Evolutionary conservation across 331 rosid genomes (phyloP), one percentile per base, ranked within the genome.

Genomic region (Telfairia occidentalis): DNA sequence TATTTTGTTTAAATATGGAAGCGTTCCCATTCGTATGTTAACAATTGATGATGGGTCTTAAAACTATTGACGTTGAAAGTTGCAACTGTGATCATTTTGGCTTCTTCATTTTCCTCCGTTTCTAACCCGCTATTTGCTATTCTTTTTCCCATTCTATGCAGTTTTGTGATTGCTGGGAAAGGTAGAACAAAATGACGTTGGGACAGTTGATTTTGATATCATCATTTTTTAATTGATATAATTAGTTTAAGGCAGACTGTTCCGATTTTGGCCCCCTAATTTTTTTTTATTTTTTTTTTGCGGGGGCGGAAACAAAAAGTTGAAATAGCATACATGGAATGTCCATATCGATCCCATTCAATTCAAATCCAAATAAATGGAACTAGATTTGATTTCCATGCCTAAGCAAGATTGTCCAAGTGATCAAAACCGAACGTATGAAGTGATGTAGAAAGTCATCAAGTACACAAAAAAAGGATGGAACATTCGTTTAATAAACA

Each of bases 401-500:
- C 30, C 21, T n/a, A 26, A 40, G 52, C 54, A 69, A 24, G 23
- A 23, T 23, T 24, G 53, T 26, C 50, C 53, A 63, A 35, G 28
- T 12, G 30, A 66, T 38, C 19, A 34, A 9, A 37, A 64, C 4
- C 28, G 29, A 1, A 64, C 26, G 34, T 9, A 64, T 3, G 74
- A 37, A 45, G 55, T 71, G 75, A 28, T 71, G 75, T n/a, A 48
- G 24, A 71, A 71, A 71, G 75, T 48, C 43, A 4, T 46, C 13
- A 26, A 70, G 74, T 70, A 70, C 74, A 70, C 59, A 7, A 3
- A 29, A 71, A 71, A 46, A 23, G 59, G 59, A 71, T 43, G 74
- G 57, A 71, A 71, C 59, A 46, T 71, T 71, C 59, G 75, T 71
- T 46, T 48, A 67, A 67, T 45, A 71, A 71, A 71, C 58, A 71